Evolutionary conservation across 495 filamentous ascomycete species (phyloP), one percentile per base, ranked within the genome.

Genomic region (Penicillium paradoxum): DNA sequence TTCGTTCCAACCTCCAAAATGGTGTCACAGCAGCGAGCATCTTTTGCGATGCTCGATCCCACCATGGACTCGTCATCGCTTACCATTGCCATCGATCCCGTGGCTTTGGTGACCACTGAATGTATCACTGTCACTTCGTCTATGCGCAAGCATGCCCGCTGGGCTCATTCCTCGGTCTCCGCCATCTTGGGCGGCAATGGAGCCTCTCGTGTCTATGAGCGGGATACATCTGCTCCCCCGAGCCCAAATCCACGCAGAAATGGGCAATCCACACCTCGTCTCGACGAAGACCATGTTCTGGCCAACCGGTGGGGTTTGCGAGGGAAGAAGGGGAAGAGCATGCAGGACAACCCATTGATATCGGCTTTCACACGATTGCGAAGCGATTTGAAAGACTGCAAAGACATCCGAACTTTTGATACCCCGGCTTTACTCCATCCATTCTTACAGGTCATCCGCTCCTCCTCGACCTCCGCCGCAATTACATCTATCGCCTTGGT

Each of bases 331-430:
- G 95, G 93, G 30, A 95, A 91, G 79, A 97, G 91, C 73, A 88
- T 97, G 80, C 90, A 96, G 76, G 93, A 99, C 73, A 97, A 97
- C 64, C 95, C 93, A 32, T 79, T 99, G 57, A 96, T 99, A 76
- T 85, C 89, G 47, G 92, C 91, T 9, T 99, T 99, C 70, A 89
- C 92, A 49, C 84, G 88, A 51, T 72, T 99, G 49, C 80, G 95
- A 52, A 87, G 83, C 58, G 95, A 97, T 72, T 79, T 99, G 62
- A 88, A 89, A 57, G 84, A 82, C n/a, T 95, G 91, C 62, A 91
- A 85, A 88, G 90, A 97, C 70, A 95, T 99, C 43, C 82, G 85
- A 63, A 78, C 76, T 29, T 96, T 97, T 63, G 91, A 97, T 73
- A 89, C 90, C 0, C 88, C 91, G 9, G 83, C 91, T 4, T 76